Evolutionary conservation across 1,139 yeast species (phyloP), one percentile per base, ranked within the genome.

Genomic region (Blastobotrys serpentis): DNA sequence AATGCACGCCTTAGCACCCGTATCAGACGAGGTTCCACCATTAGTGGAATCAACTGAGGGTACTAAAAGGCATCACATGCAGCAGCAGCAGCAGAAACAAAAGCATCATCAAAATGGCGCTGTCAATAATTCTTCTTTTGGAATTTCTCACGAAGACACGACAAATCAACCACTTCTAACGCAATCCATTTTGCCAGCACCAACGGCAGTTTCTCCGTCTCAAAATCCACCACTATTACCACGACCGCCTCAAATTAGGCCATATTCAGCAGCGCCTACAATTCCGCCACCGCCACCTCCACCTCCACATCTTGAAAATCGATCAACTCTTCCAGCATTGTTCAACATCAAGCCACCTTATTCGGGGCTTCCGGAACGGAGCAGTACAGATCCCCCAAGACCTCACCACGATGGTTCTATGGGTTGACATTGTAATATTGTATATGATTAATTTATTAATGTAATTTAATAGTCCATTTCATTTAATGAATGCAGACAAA

Each of bases 21-120:
- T 55, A 38, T 54, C 63, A 21, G 52, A 56, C 11, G 51, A 30
- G 2, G 56, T 65, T 11, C 69, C 69, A 17, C 62, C 49, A n/a
- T 29, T 34, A 3, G 44, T 45, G 8, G 48, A 45, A 25, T 42
- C 21, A 10, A 5, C 38, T 10, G 38, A 13, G 6, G 13, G 18
- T 13, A 33, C 38, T 6, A 33, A 33, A 21, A 11, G 38, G 17
- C 18, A 13, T 10, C 13, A 13, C 4, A 10, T 17, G 17, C 38
- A 33, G 19, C 38, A 13, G 17, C 38, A 33, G 17, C 18, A n/a
- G 5, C 16, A 13, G 16, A 6, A 30, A 13, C 34, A 30, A n/a
- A 5, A 30, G 16, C 34, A 30, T 8, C 34, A n/a, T 5, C 34
- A 30, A 14, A 11, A 6, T n/a, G n/a, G 5, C 10, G 26, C 38